Evolutionary conservation across 2,329 filamentous ascomycete species (phyloP), one percentile per base, ranked within the genome.

Genomic region (Aspergillus latus): DNA sequence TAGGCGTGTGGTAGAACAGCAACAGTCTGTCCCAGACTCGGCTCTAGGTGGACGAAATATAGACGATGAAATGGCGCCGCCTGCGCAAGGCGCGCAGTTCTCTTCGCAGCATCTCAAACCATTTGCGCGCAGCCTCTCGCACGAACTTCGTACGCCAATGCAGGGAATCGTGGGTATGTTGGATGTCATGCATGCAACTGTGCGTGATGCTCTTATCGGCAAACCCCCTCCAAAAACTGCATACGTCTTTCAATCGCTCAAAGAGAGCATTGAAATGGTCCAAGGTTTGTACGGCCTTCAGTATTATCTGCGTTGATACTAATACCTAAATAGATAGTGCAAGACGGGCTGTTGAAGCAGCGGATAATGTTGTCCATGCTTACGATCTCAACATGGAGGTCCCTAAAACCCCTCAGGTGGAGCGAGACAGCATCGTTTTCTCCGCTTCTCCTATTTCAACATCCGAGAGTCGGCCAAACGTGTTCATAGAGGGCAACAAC

Each of bases 361-460:
- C 87, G 6, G 87, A 90, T 68, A 90, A 90, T 63, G 86, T 90
- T 15, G 87, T 90, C 8, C 86, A 89, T 70, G 87, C 87, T 10
- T 89, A 89, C 64, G 87, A 89, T 66, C 82, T 89, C 72, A 87
- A 89, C 66, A 88, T 89, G 85, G 84, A 87, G 63, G 80, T 90
- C 42, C 87, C 87, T n/a, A 84, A 87, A 60, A 84, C 82, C 10
- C 84, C 82, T 6, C 71, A 77, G 44, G 74, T 76, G 36, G 76
- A 73, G 26, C 55, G 67, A 13, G 73, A 76, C 7, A 68, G 68
- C 42, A 72, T 75, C 5, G 65, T 69, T 16, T 62, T 72, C 15
- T 62, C 63, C 13, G 65, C 64, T 36, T 60, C 64, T 10, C 54
- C 64, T 29, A 60, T 64, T 11, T 55, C 56, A 8, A 55, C 64